Conservation (phyloP, 1,284 basidiomycete species). For the Lentinula novae-zelandiae region DNA sequence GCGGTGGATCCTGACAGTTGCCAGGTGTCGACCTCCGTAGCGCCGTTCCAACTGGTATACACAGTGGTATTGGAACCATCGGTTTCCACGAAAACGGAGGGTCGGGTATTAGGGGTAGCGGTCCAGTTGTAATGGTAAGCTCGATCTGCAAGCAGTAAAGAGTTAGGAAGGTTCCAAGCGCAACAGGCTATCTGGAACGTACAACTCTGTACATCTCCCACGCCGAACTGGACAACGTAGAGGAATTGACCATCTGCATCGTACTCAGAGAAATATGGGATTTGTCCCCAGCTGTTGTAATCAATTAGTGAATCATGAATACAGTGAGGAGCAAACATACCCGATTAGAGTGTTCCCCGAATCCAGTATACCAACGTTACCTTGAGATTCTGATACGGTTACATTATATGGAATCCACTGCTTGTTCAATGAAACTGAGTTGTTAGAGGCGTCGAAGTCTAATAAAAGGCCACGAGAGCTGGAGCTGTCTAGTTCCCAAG, state of each 20-base stretch:
- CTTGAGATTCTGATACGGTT: conserved; percentile 12
- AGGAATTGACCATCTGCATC: conserved; percentile 8
- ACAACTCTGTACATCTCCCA: conserved; percentile 7
- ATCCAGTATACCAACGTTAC: conserved; percentile 6
- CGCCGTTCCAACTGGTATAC: conserved; percentile 12
- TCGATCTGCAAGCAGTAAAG: background rate
- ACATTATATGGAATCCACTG: conserved; percentile 11
- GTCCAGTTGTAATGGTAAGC: conserved; percentile 13
- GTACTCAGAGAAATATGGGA: conserved; percentile 14
- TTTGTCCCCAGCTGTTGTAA: conserved; percentile 10
- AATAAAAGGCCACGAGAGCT: conserved; percentile 10
- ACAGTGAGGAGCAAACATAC: background rate
- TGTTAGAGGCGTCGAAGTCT: conserved; percentile 2
- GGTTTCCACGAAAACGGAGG: conserved; percentile 3
- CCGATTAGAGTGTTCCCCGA: conserved; percentile 14
- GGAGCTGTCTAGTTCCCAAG: conserved; percentile 4
- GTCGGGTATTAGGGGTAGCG: conserved; percentile 6
- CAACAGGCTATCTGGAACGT: background rate
- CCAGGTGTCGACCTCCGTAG: conserved; percentile 10
- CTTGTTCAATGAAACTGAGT: conserved; percentile 1
- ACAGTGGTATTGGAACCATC: background rate
- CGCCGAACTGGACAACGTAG: conserved; percentile 11
- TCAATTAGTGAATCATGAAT: background rate
- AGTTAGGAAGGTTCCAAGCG: background rate
- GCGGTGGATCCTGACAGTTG: conserved; percentile 6